Conservation (phyloP, 1,284 basidiomycete genomes). For the Xerocomus minutiporus region DNA sequence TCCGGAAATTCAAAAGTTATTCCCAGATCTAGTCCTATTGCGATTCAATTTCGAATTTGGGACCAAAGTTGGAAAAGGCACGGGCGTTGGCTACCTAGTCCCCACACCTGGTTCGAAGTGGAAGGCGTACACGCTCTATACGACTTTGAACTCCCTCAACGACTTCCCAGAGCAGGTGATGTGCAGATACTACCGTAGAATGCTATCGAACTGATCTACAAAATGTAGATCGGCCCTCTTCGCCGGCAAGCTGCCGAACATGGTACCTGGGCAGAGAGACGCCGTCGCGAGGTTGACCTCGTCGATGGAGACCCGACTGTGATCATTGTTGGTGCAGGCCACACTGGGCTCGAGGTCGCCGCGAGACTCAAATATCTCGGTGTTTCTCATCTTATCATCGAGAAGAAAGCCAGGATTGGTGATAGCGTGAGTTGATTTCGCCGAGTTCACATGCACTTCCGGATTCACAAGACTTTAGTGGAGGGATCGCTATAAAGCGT, state of each 20-base stretch:
- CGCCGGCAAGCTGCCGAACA: constrained; percentile 19
- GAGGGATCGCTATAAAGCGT: constrained; percentile 33
- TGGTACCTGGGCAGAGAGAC: constrained; percentile 28
- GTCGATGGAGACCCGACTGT: constrained; percentile 28
- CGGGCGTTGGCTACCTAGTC: constrained; percentile 18
- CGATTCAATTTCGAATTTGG: constrained; percentile 24
- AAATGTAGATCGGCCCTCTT: constrained; percentile 18
- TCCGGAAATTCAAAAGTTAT: constrained; percentile 24
- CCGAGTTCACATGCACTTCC: not conserved
- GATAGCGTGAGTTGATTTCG: constrained; percentile 24
- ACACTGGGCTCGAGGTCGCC: constrained; percentile 35
- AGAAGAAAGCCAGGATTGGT: constrained; percentile 33
- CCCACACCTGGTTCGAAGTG: constrained; percentile 17
- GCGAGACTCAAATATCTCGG: constrained; percentile 38
- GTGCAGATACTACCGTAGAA: not conserved
- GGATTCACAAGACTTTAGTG: constrained; percentile 17
- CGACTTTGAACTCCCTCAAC: constrained; percentile 47
- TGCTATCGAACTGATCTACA: constrained; percentile 1
- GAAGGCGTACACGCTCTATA: constrained; percentile 37
- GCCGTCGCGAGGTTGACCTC: constrained; percentile 25
- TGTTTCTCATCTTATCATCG: constrained; percentile 34
- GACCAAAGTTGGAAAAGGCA: constrained; percentile 26
- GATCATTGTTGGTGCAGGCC: constrained; percentile 36
- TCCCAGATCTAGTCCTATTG: constrained; percentile 23
- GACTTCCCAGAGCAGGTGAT: constrained; percentile 39